phyloP scores from a whole-genome alignment of 768 basidiomycete species.

The Tremella fuciformis region DNA sequence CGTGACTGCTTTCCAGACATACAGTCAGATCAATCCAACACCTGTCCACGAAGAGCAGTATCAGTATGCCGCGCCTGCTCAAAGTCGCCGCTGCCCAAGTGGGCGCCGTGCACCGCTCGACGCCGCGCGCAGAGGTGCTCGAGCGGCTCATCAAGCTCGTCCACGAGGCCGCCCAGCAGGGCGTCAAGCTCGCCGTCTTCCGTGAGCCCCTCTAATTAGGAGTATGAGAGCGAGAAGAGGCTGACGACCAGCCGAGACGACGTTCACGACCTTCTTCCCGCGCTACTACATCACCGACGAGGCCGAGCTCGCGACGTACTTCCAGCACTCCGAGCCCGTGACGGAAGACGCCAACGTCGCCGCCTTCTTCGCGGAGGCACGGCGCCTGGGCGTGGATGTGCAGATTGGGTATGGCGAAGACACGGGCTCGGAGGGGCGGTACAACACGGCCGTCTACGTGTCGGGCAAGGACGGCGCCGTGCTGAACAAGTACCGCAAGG shows the following conservation, averaged over 20 bases:
- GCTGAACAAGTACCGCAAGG: slow-evolving; percentile 46
- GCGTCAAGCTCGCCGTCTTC: slow-evolving; percentile 35
- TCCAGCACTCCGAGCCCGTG: slow-evolving; percentile 30
- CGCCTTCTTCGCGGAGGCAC: slow-evolving; percentile 33
- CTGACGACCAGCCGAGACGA: slow-evolving; percentile 24
- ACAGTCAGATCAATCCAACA: no score
- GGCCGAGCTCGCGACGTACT: slow-evolving; percentile 39
- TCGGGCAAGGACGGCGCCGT: slow-evolving; percentile 32
- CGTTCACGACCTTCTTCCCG: slow-evolving; percentile 50
- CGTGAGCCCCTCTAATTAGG: slow-evolving; percentile 17
- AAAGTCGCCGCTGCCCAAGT: slow-evolving; percentile 51
- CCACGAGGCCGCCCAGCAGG: slow-evolving; percentile 21
- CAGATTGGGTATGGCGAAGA: slow-evolving; percentile 50
- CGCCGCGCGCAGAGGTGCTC: slow-evolving; percentile 32
- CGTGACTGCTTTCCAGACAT: no score
- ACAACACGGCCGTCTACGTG: slow-evolving; percentile 48
- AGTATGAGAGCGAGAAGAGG: neutral
- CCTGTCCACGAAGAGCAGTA: neutral
- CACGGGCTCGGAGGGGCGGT: slow-evolving; percentile 32
- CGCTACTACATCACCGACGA: slow-evolving; percentile 44
- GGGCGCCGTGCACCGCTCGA: slow-evolving; percentile 44
- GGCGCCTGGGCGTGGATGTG: slow-evolving; percentile 43
- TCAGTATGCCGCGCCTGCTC: slow-evolving; percentile 38
- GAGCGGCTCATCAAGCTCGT: slow-evolving; percentile 38
- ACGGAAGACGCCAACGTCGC: slow-evolving; percentile 28